Base-by-base conservation (phyloP, 2,329 filamentous ascomycete genomes). In the Trichoderma lentiforme region DNA sequence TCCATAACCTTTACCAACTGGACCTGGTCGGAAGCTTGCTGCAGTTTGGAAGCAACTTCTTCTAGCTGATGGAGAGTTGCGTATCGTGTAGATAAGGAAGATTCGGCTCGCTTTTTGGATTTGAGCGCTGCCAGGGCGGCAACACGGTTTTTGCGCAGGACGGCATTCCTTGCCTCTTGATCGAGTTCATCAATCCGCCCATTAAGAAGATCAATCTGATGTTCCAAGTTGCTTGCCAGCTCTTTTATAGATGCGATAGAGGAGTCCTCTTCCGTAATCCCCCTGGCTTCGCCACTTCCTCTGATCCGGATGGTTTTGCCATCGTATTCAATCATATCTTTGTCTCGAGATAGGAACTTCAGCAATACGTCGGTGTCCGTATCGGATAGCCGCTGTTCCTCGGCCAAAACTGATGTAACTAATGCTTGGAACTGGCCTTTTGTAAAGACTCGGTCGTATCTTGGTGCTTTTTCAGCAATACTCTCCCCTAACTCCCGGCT, bases 171-270 rank as follows among this genome's bases (percentile, higher is more conserved):
- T 0, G 94, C 94, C 6, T 87, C 87, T 3, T 82, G 77, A 36
- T 87, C 85, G 5, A 98, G 85, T 32, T 88, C 86, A 2, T 91
- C 87, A 64, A 96, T 85, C 73, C 94, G 91, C 11, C 83, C 83
- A 65, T 86, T 87, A 51, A 98, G 86, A 0, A 90, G 86, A 8
- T 86, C 82, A 18, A 94, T 91, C 73, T 97, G 90, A 24, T 90
- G 88, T 73, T 92, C 90, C 18, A 99, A 86, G 65, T 92, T 91
- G 53, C 88, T 85, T 32, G 94, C 91, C 12, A 97, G 86, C 30
- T 92, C 89, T 77, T 95, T 95, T 11, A 99, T 88, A 21, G 92
- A 92, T 1, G 94, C 94, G 74, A 98, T 93, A 1, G 93, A 92
- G 5, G 86, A 84, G 82, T 99, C 96, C 76, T 97, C 92, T 71